These are phyloP conservation scores for Ramalina intermedia DNA, from an alignment of 495 filamentous ascomycete genomes.

Conservation along the genomic window DNA sequence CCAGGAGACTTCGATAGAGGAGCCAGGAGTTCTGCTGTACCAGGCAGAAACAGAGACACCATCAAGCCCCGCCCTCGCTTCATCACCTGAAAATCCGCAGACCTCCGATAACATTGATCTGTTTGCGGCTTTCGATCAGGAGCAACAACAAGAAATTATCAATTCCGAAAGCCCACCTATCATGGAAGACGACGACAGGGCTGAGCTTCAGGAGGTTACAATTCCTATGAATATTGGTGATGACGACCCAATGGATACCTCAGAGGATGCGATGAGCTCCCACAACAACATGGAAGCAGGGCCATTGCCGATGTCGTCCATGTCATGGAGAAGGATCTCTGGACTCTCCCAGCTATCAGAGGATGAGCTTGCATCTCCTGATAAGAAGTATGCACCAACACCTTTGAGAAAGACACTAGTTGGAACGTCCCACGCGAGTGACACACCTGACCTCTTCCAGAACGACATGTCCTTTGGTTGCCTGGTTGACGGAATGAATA, in stretches of 20 bases:
- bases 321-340: constrained; percentile 12
- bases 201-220: too few relatives aligned
- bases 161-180: too few relatives aligned
- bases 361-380: constrained; percentile 34
- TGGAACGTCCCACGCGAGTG: constrained; percentile 21
- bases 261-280: too few relatives aligned
- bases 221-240: too few relatives aligned
- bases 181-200: too few relatives aligned
- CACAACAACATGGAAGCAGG: not conserved
- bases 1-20: too few relatives aligned
- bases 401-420: constrained; percentile 14
- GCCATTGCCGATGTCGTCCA: constrained; percentile 4
- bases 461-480: constrained; percentile 33
- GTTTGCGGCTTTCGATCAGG: too few relatives aligned
- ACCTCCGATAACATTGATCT: too few relatives aligned
- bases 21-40: too few relatives aligned
- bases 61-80: not conserved
- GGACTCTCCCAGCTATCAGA: constrained; percentile 36
- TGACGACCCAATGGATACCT: too few relatives aligned
- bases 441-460: constrained; percentile 10
- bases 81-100: not conserved
- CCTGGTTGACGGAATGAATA: constrained; percentile 41
- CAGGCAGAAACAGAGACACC: not conserved
- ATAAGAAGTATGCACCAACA: constrained; percentile 15
- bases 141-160: too few relatives aligned